phyloP scores from a whole-genome alignment of 441 rosid genomes.

The Theobroma grandiflorum region DNA sequence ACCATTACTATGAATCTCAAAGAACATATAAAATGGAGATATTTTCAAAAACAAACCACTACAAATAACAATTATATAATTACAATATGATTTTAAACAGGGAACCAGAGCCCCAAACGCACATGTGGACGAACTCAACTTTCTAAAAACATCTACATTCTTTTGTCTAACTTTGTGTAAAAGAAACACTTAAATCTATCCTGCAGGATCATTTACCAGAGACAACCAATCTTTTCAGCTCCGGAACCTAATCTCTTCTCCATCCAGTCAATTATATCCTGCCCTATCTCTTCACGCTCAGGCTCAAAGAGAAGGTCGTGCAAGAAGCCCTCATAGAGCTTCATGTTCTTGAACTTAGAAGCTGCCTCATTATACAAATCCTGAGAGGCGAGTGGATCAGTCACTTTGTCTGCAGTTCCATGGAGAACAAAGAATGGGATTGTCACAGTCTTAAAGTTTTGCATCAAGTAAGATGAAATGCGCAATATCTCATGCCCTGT shows the following conservation, averaged over 20 bases:
- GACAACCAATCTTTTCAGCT: constrained; percentile 14
- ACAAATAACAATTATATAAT: background rate
- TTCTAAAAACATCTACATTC: background rate
- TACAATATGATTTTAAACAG: background rate
- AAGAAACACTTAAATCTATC: background rate
- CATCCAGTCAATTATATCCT: constrained; percentile 89
- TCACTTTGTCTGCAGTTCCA: constrained; percentile 90
- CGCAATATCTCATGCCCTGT: constrained; percentile 92
- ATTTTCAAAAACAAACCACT: background rate
- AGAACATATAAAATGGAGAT: background rate
- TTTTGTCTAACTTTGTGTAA: background rate
- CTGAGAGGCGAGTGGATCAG: constrained; percentile 91
- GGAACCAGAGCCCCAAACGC: background rate
- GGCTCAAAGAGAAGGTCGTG: constrained; percentile 98
- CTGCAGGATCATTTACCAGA: constrained; percentile 26
- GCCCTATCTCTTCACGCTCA: constrained; percentile 77
- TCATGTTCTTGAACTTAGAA: constrained; percentile 81
- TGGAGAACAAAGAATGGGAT: constrained; percentile 95
- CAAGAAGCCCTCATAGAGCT: constrained; percentile 87
- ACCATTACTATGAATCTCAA: too few species aligned
- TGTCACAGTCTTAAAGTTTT: constrained; percentile 67
- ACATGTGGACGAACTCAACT: background rate
- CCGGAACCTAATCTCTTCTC: constrained; percentile 59
- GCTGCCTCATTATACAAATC: constrained; percentile 83
- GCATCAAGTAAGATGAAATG: constrained; percentile 73